Percentiles rank a stretch among this genome's conserved stretches.
These are phyloP conservation scores for Collybiopsis confluens DNA, from an alignment of 768 basidiomycete genomes.

Conservation along the genomic window DNA sequence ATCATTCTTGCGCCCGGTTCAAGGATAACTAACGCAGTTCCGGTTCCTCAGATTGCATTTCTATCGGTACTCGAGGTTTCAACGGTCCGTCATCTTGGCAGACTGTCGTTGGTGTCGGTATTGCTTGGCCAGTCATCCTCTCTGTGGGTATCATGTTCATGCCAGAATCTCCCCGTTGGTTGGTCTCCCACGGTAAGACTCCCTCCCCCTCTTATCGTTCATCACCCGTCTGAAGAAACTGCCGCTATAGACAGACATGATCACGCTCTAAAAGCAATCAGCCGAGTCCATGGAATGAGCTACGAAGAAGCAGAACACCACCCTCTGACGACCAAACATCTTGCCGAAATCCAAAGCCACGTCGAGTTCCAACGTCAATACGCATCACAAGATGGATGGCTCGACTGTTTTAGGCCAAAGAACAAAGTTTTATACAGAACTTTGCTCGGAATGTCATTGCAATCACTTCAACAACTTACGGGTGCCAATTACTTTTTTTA, in stretches of 20 bases:
- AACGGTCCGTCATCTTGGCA: conserved; percentile 53
- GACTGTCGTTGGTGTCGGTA: conserved; percentile 54
- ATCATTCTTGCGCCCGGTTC: neutral
- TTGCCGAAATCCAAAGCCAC: conserved; percentile 51
- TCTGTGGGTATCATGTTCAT: conserved; percentile 63
- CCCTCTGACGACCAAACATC: conserved; percentile 40
- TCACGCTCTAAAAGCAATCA: conserved; percentile 45
- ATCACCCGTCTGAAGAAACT: neutral
- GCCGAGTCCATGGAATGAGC: conserved; percentile 45
- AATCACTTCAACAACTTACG: conserved; percentile 70
- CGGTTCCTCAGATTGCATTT: conserved; percentile 46
- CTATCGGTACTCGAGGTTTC: conserved; percentile 58
- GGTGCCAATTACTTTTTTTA: conserved; percentile 42
- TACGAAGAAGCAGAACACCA: conserved; percentile 32
- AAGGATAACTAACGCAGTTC: conserved; percentile 5
- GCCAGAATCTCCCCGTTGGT: conserved; percentile 58
- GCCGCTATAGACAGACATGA: conserved; percentile 20
- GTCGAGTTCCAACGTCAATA: conserved; percentile 44
- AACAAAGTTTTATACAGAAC: conserved; percentile 65
- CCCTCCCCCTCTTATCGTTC: no score
- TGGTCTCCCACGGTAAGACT: conserved; percentile 3
- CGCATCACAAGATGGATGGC: conserved; percentile 35
- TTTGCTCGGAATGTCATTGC: conserved; percentile 57
- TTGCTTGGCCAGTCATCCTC: conserved; percentile 61
- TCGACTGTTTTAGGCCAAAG: conserved; percentile 57